Evolutionary conservation across 768 basidiomycete genomes (phyloP).

Genomic region (Termitomyces heimii): DNA sequence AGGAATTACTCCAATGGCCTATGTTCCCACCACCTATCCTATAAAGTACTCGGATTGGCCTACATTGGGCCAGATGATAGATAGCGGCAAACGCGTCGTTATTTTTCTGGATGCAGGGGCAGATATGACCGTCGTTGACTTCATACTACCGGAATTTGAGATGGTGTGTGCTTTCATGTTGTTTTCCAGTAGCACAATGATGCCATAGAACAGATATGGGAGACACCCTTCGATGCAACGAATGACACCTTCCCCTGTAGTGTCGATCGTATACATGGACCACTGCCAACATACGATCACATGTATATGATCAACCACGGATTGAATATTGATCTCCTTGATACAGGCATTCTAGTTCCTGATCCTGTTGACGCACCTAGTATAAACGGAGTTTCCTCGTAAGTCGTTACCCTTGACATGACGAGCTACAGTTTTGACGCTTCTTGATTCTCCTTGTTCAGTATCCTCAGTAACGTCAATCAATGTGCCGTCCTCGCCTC

Average conservation of each 20-base stretch:
- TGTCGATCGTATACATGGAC: slow-evolving; percentile 44
- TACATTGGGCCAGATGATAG: slow-evolving; percentile 56
- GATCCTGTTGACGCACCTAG: slow-evolving; percentile 17
- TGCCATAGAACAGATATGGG: slow-evolving; percentile 41
- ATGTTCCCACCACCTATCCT: slow-evolving; percentile 42
- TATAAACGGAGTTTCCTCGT: slow-evolving; percentile 33
- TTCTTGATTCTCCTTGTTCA: slow-evolving; percentile 6
- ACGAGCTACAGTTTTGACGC: background rate
- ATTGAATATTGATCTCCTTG: slow-evolving; percentile 36
- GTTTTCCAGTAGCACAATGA: background rate
- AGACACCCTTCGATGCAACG: slow-evolving; percentile 47
- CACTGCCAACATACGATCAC: slow-evolving; percentile 20
- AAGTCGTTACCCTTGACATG: slow-evolving; percentile 13
- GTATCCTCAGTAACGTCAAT: slow-evolving; percentile 35
- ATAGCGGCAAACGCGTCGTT: slow-evolving; percentile 51
- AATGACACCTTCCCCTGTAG: slow-evolving; percentile 46
- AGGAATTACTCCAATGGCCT: slow-evolving; percentile 41
- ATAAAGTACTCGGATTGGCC: slow-evolving; percentile 51
- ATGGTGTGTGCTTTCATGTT: slow-evolving; percentile 31
- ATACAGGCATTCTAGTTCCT: slow-evolving; percentile 29
- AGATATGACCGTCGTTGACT: slow-evolving; percentile 33
- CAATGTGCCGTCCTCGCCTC: slow-evolving; percentile 37
- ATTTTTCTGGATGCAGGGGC: slow-evolving; percentile 55
- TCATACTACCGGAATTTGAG: slow-evolving; percentile 51
- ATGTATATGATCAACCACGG: slow-evolving; percentile 54